A percentile compares a stretch with the other conserved stretches of the same genome.
Conservation (phyloP, 371 early-diverging fungal species). For the Mucor indicus region DNA sequence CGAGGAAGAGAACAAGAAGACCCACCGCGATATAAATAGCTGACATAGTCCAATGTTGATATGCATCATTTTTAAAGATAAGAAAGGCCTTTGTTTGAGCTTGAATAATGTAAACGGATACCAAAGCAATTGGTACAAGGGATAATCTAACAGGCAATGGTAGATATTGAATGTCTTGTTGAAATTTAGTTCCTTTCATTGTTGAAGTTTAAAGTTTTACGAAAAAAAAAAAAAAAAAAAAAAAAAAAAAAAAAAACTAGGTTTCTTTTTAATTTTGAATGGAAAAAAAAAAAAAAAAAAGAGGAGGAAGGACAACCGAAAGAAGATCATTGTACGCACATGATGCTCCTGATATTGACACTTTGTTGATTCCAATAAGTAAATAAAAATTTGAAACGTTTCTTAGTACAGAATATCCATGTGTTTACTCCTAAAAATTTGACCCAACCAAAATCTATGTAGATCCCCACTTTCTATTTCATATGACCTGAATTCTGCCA, state of each 20-base stretch:
- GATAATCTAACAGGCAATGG: slow-evolving; percentile 7
- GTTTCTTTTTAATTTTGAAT: neutral
- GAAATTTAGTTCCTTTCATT: slow-evolving; percentile 4
- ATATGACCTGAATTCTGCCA: neutral
- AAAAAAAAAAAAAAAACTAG: slow-evolving; percentile 1
- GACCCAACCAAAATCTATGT: neutral
- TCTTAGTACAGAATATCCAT: neutral
- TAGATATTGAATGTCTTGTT: slow-evolving; percentile 11
- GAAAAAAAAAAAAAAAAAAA: slow-evolving; percentile 10
- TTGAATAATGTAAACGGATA: slow-evolving; percentile 8
- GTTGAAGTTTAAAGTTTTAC: slow-evolving; percentile 1
- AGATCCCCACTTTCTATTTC: neutral
- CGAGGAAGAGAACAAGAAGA: slow-evolving; percentile 2
- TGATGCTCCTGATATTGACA: neutral
- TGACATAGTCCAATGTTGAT: slow-evolving; percentile 16
- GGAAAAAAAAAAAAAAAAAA: neutral
- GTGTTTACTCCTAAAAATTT: neutral
- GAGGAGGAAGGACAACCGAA: neutral
- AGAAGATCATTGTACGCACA: neutral
- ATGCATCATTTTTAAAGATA: neutral
- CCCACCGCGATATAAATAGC: no score
- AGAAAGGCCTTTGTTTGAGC: neutral
- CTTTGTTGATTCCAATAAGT: slow-evolving; percentile 3
- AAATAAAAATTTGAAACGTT: slow-evolving; percentile 3
- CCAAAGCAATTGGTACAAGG: slow-evolving; percentile 9